Conservation (phyloP, 768 basidiomycete species). For the Cytidiella melzeri region DNA sequence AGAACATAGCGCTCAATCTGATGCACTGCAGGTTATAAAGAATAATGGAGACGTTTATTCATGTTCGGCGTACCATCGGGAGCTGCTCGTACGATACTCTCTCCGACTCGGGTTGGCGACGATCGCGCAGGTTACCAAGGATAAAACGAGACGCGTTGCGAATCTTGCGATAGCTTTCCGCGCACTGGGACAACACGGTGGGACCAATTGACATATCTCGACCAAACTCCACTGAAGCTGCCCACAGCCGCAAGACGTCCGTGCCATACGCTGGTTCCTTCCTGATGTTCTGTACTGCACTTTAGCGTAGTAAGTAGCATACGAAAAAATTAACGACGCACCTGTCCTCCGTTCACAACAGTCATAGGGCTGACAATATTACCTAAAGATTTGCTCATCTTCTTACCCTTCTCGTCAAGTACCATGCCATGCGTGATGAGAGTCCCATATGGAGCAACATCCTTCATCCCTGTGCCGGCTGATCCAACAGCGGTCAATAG, state of each 20-base stretch:
- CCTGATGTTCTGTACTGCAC: slow-evolving; percentile 48
- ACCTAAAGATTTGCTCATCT: slow-evolving; percentile 97
- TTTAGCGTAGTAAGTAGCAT: background rate
- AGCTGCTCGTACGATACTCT: slow-evolving; percentile 42
- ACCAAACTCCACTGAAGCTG: slow-evolving; percentile 84
- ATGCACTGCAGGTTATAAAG: background rate
- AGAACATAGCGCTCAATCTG: slow-evolving; percentile 85
- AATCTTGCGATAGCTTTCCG: slow-evolving; percentile 75
- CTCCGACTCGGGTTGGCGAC: slow-evolving; percentile 22
- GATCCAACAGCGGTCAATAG: slow-evolving; percentile 75
- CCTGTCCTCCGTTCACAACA: slow-evolving; percentile 72
- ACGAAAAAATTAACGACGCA: slow-evolving; percentile 33
- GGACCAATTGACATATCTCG: slow-evolving; percentile 84
- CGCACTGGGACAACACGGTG: slow-evolving; percentile 65
- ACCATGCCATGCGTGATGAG: slow-evolving; percentile 98
- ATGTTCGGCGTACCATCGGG: slow-evolving; percentile 48
- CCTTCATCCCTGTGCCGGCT: slow-evolving; percentile 24
- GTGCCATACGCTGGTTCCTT: slow-evolving; percentile 78
- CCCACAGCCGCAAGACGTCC: slow-evolving; percentile 87
- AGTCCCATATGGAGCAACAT: slow-evolving; percentile 54
- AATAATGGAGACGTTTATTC: slow-evolving; percentile 1
- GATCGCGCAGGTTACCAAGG: slow-evolving; percentile 65
- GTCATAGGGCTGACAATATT: slow-evolving; percentile 85
- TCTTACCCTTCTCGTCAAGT: slow-evolving; percentile 81
- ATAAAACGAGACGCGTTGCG: slow-evolving; percentile 85